Conservation (phyloP, 1,139 yeast species). For the Nakaseomyces uthaithaninus region DNA sequence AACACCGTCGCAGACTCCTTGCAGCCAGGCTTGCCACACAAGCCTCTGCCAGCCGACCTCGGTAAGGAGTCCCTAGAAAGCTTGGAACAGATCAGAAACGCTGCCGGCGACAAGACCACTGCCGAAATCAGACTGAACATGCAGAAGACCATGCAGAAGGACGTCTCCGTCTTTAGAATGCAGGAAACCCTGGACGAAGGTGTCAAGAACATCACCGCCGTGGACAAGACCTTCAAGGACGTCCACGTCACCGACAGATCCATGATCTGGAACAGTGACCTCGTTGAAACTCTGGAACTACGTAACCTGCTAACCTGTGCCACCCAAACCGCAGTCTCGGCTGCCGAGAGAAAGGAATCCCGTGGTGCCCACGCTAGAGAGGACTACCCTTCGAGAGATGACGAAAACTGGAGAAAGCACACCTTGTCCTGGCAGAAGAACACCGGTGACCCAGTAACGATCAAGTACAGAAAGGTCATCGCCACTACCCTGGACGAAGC, state of each 20-base stretch:
- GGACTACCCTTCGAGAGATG: conserved; percentile 94
- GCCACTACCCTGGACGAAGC: conserved; percentile 76
- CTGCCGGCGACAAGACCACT: conserved; percentile 72
- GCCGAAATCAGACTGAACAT: conserved; percentile 83
- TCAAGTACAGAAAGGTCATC: conserved; percentile 84
- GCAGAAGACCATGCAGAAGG: conserved; percentile 96
- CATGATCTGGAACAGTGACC: conserved; percentile 97
- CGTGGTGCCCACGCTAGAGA: conserved; percentile 99
- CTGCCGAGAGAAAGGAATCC: conserved; percentile 92
- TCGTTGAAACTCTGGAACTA: conserved; percentile 91
- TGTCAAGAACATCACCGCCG: conserved; percentile 66
- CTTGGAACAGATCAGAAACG: conserved; percentile 81
- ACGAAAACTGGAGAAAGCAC: conserved; percentile 96
- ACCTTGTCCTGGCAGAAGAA: conserved; percentile 82
- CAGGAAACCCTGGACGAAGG: conserved; percentile 90
- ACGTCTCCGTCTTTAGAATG: conserved; percentile 93
- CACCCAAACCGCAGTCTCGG: conserved; percentile 88
- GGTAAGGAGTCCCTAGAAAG: conserved; percentile 87
- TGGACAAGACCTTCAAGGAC: conserved; percentile 64
- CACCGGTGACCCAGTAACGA: conserved; percentile 61
- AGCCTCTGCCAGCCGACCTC: conserved; percentile 70
- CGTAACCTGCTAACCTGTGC: conserved; percentile 98
- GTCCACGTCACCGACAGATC: conserved; percentile 91
- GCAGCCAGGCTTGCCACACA: conserved; percentile 83
- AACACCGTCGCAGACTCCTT: conserved; percentile 80